phyloP scores from a whole-genome alignment of 2,329 filamentous ascomycete genomes.

The Xylariaceae sp. region DNA sequence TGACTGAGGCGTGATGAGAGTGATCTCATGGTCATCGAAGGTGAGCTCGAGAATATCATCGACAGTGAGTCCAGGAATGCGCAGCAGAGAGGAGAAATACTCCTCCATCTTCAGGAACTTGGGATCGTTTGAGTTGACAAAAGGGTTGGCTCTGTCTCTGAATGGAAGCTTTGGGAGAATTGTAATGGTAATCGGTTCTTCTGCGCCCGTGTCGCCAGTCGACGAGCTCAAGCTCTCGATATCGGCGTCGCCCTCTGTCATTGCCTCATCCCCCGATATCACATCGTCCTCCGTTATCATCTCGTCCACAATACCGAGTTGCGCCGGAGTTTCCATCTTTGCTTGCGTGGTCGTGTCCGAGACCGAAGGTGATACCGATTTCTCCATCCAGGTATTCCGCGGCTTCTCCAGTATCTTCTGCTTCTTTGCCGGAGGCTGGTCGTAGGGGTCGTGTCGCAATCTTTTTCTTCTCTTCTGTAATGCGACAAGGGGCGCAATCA shows the following conservation, averaged over 20 bases:
- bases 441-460: not conserved
- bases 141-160: conserved; percentile 19
- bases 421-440: not conserved
- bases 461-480: conserved; percentile 12
- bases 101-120: conserved; percentile 22
- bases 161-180: conserved; percentile 18
- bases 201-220: not conserved
- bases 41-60: conserved; percentile 30
- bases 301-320: not conserved
- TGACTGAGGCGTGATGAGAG: conserved; percentile 29
- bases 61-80: conserved; percentile 22
- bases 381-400: not conserved
- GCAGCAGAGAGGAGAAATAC: conserved; percentile 30
- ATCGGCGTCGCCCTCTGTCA: conserved; percentile 3
- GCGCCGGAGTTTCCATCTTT: conserved; percentile 5
- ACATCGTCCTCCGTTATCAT: conserved; percentile 5
- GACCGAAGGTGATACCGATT: not conserved
- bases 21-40: conserved; percentile 34
- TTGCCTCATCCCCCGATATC: not conserved
- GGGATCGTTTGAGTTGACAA: conserved; percentile 15
- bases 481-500: conserved; percentile 18
- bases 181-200: conserved; percentile 1
- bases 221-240: not conserved
- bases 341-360: not conserved
- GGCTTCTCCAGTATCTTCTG: not conserved